phyloP scores from a whole-genome alignment of 1,139 yeast genomes.

The Blastobotrys proliferans region DNA sequence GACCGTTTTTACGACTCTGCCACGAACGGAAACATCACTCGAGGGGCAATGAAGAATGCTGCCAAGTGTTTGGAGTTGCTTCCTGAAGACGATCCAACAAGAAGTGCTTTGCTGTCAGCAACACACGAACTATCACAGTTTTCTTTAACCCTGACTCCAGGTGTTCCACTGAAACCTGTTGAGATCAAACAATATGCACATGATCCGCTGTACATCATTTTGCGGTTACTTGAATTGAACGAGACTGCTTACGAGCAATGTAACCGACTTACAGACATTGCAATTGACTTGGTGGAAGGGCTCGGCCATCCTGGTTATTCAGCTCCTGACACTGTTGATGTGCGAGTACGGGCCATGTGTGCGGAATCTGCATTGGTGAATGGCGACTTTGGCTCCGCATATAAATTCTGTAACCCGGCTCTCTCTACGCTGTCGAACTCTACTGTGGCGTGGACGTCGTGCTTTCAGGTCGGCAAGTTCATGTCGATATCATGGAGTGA shows the following conservation, averaged over 20 bases:
- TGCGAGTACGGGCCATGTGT: constrained; percentile 47
- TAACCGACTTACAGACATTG: constrained; percentile 26
- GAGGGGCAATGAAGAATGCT: constrained; percentile 33
- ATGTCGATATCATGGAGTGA: constrained; percentile 47
- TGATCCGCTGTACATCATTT: constrained; percentile 30
- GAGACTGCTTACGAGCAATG: constrained; percentile 30
- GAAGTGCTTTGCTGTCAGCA: constrained; percentile 26
- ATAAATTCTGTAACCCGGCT: constrained; percentile 38
- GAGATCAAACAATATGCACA: constrained; percentile 23
- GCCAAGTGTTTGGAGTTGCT: constrained; percentile 24
- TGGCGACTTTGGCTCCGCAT: constrained; percentile 49
- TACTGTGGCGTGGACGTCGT: constrained; percentile 52
- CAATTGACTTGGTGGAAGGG: constrained; percentile 23
- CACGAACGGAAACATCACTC: constrained; percentile 29
- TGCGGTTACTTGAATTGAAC: constrained; percentile 31
- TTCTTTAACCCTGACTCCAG: constrained; percentile 29
- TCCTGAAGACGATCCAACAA: constrained; percentile 21
- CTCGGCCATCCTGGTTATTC: constrained; percentile 9
- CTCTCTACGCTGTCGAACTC: constrained; percentile 25
- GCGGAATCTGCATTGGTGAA: constrained; percentile 54
- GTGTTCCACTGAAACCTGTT: constrained; percentile 29
- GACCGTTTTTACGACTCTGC: constrained; percentile 31
- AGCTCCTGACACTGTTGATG: constrained; percentile 28
- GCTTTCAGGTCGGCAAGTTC: constrained; percentile 56
- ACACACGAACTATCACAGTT: constrained; percentile 30